Evolutionary conservation across 2,329 filamentous ascomycete genomes (phyloP).

Genomic region (Exophiala lecanii-corni): DNA sequence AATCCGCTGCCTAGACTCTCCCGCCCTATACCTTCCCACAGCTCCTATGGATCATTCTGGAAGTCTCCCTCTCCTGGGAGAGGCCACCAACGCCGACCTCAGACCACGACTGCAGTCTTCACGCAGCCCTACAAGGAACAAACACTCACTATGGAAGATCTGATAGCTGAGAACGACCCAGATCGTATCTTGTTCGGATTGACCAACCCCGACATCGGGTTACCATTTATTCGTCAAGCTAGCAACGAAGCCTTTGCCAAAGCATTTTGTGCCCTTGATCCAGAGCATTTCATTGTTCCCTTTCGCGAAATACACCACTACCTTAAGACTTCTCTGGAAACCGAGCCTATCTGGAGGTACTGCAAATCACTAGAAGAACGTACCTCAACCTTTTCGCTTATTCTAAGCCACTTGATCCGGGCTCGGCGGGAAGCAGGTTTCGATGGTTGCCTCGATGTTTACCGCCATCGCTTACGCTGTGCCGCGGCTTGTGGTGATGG

Average conservation of each 20-base stretch:
- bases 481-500: conserved; percentile 46
- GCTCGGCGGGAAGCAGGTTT: conserved; percentile 36
- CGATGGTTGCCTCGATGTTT: conserved; percentile 43
- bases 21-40: too few species aligned
- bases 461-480: conserved; percentile 50
- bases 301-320: conserved; percentile 45
- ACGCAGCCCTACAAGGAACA: too few species aligned
- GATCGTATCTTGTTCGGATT: conserved; percentile 38
- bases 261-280: conserved; percentile 59
- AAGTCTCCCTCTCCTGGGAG: too few species aligned
- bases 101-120: too few species aligned
- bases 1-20: too few species aligned
- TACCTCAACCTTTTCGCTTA: conserved; percentile 37
- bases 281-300: conserved; percentile 46
- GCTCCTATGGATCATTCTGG: too few species aligned
- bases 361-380: conserved; percentile 35
- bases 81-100: too few species aligned
- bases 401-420: conserved; percentile 36
- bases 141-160: conserved; percentile 21
- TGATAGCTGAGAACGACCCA: conserved; percentile 36
- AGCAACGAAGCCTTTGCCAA: conserved; percentile 20
- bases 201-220: conserved; percentile 30
- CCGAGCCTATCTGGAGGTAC: conserved; percentile 32
- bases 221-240: conserved; percentile 20
- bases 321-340: conserved; percentile 45